Evolutionary conservation across 2,329 filamentous ascomycete genomes (phyloP).

Genomic region (Pseudocercospora cruenta): DNA sequence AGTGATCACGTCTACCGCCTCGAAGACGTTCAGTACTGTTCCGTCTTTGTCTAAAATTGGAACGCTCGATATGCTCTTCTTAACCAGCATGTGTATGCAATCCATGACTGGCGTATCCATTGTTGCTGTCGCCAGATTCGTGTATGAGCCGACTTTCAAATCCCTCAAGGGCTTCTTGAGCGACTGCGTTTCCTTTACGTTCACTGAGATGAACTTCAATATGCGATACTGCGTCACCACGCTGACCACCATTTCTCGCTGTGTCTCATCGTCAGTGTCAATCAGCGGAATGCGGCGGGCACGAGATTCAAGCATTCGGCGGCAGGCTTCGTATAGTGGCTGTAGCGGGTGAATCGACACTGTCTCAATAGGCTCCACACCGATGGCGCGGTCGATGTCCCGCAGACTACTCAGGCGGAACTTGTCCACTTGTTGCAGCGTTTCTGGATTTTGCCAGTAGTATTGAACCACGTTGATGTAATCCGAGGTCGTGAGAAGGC

Average conservation of each 20-base stretch:
- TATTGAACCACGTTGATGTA: conserved; percentile 99
- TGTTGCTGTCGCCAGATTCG: conserved; percentile 74
- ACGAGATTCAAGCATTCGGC: conserved; percentile 89
- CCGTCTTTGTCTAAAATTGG: conserved; percentile 85
- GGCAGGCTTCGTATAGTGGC: conserved; percentile 92
- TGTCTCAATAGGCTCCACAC: conserved; percentile 87
- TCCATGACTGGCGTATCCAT: conserved; percentile 94
- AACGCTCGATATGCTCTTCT: conserved; percentile 90
- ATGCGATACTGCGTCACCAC: conserved; percentile 98
- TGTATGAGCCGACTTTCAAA: conserved; percentile 82
- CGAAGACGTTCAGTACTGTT: conserved; percentile 89
- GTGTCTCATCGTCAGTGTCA: conserved; percentile 91
- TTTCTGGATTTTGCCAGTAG: conserved; percentile 95
- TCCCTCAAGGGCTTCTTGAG: conserved; percentile 86
- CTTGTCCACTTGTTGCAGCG: conserved; percentile 86
- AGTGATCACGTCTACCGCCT: conserved; percentile 94
- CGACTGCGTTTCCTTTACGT: conserved; percentile 83
- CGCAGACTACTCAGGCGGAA: conserved; percentile 89
- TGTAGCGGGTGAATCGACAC: conserved; percentile 90
- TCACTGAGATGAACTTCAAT: conserved; percentile 97
- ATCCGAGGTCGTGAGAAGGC: conserved; percentile 91
- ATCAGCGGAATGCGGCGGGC: conserved; percentile 92
- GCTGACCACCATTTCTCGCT: conserved; percentile 88
- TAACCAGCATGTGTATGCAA: conserved; percentile 90
- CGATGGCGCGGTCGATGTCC: conserved; percentile 94